Evolutionary conservation across 306 rosid species (phyloP).

Genomic region (Bauhinia variegata): DNA sequence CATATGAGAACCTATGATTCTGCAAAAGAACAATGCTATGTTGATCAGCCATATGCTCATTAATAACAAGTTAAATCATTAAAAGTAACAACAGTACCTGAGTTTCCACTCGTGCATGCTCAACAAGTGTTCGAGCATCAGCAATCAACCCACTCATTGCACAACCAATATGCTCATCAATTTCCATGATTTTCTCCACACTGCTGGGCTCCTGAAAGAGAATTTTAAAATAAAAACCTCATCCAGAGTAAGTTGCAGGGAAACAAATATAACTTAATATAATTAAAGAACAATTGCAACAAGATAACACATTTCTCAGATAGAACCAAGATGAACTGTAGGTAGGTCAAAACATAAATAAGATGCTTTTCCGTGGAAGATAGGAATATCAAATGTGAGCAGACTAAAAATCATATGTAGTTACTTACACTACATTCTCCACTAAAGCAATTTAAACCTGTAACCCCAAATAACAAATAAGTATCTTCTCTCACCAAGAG

Average conservation of each 20-base stretch:
- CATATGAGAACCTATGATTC: constrained; percentile 96
- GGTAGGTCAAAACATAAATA: neutral
- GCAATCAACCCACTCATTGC: constrained; percentile 99
- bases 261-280: neutral
- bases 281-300: neutral
- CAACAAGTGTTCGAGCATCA: constrained; percentile 99
- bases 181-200: constrained; percentile 97
- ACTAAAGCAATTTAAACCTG: neutral
- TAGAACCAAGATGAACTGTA: constrained; percentile 6
- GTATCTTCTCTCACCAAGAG: no score
- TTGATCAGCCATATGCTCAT: constrained; percentile 23
- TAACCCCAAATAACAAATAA: neutral
- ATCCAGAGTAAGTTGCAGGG: neutral
- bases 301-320: constrained; percentile 12
- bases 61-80: constrained; percentile 2
- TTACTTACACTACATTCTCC: neutral
- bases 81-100: constrained; percentile 56
- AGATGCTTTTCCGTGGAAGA: neutral
- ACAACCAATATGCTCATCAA: constrained; percentile 92
- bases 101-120: constrained; percentile 97
- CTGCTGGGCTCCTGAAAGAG: constrained; percentile 94
- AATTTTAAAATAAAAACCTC: constrained; percentile 1
- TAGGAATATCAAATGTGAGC: neutral
- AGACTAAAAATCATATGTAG: neutral
- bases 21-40: constrained; percentile 46